Evolutionary conservation across 768 basidiomycete species (phyloP).

Genomic region (Coprinellus aureogranulatus): DNA sequence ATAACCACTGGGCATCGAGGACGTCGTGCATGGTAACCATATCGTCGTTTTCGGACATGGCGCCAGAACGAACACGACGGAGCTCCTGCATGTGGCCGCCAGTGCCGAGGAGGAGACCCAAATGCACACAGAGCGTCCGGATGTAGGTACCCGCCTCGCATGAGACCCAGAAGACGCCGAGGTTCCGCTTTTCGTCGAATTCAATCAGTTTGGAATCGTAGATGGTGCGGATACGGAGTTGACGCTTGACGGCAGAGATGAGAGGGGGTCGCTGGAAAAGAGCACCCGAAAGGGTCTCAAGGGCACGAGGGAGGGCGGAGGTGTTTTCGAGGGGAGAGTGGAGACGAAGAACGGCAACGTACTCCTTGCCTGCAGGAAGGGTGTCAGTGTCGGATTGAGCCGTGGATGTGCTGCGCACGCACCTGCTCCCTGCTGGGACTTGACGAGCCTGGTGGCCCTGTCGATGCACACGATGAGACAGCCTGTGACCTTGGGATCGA

Average conservation of each 20-base stretch:
- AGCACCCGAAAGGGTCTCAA: constrained; percentile 96
- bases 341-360: constrained; percentile 92
- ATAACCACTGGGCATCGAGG: constrained; percentile 96
- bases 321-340: constrained; percentile 82
- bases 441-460: constrained; percentile 94
- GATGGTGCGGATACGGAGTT: constrained; percentile 94
- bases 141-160: constrained; percentile 98
- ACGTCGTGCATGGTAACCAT: constrained; percentile 99
- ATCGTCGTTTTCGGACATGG: constrained; percentile 96
- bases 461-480: constrained; percentile 99
- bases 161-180: constrained; percentile 97
- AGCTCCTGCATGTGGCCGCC: constrained; percentile 99
- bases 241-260: constrained; percentile 98
- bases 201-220: constrained; percentile 94
- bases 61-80: constrained; percentile 89
- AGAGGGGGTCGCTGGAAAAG: constrained; percentile 98
- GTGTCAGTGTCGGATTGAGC: neutral
- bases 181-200: constrained; percentile 95
- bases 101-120: constrained; percentile 90
- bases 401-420: constrained; percentile 21
- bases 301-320: constrained; percentile 83
- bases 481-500: constrained; percentile 98
- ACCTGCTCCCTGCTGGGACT: constrained; percentile 98
- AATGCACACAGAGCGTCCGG: constrained; percentile 95
- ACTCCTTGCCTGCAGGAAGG: constrained; percentile 80